phyloP scores from a whole-genome alignment of 1,139 yeast species.

The Meyerozyma smithsonii region DNA sequence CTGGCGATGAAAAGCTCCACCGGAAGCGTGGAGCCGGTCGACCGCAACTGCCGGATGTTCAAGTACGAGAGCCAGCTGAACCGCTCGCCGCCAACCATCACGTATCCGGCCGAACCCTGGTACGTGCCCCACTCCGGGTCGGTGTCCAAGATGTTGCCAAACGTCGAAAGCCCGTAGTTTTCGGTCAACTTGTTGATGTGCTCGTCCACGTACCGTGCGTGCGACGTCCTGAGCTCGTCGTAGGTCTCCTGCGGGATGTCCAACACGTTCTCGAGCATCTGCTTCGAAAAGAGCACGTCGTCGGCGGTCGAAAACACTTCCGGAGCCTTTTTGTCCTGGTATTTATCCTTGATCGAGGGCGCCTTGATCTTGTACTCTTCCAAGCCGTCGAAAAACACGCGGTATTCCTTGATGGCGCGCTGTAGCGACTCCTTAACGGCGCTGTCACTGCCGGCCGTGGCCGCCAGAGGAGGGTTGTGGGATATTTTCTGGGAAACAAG shows the following conservation, averaged over 20 bases:
- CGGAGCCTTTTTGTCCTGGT: conserved; percentile 27
- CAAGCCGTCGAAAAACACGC: conserved; percentile 29
- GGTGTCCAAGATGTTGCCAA: conserved; percentile 30
- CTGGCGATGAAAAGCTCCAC: conserved; percentile 51
- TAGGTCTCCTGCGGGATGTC: conserved; percentile 31
- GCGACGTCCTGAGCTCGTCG: conserved; percentile 29
- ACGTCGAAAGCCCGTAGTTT: conserved; percentile 29
- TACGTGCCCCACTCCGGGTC: conserved; percentile 36
- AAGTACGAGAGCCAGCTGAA: conserved; percentile 43
- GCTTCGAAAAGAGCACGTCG: conserved; percentile 32
- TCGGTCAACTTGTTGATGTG: conserved; percentile 28
- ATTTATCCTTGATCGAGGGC: conserved; percentile 32
- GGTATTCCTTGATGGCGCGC: conserved; percentile 22
- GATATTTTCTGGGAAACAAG: not conserved
- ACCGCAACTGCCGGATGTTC: conserved; percentile 39
- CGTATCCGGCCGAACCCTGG: conserved; percentile 35
- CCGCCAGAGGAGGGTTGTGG: not conserved
- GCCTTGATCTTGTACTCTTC: conserved; percentile 24
- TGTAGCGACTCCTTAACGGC: conserved; percentile 1
- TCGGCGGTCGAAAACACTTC: conserved; percentile 24
- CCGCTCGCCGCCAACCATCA: conserved; percentile 41
- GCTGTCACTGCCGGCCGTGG: not conserved
- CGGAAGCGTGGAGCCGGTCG: conserved; percentile 36
- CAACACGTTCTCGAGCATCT: conserved; percentile 35
- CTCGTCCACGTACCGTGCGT: conserved; percentile 25